These are phyloP conservation scores for Pharnaceum exiguum DNA, from an alignment of 148 eudicot genomes.

Conservation along the genomic window DNA sequence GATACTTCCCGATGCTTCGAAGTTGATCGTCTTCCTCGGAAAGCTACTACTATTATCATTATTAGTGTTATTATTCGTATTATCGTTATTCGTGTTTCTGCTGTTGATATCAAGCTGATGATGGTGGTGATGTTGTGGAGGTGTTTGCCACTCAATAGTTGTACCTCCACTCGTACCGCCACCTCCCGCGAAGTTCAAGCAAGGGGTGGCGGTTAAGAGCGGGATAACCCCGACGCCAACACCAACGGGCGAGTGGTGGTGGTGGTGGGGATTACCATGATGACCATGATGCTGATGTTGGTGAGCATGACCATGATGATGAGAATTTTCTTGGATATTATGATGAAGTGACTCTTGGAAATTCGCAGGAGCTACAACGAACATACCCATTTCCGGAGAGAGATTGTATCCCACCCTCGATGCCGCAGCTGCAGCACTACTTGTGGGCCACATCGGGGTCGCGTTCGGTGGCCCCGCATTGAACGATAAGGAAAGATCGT, in stretches of 20 bases:
- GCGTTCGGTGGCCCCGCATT: conserved; percentile 17
- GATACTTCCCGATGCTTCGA: neutral
- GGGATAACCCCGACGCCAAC: conserved; percentile 72
- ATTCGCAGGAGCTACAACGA: conserved; percentile 55
- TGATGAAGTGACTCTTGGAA: conserved; percentile 25
- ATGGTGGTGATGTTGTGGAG: conserved; percentile 40
- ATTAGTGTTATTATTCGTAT: conserved; percentile 21
- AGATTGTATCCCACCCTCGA: conserved; percentile 32
- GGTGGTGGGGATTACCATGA: conserved; percentile 4
- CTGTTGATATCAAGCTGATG: conserved; percentile 16
- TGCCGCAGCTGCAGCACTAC: too few relatives aligned
- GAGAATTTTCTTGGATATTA: conserved; percentile 11
- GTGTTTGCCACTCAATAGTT: conserved; percentile 22
- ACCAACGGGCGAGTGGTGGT: conserved; percentile 28
- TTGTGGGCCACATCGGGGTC: conserved; percentile 41
- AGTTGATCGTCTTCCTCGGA: conserved; percentile 17
- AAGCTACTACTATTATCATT: conserved; percentile 17
- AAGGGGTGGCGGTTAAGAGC: conserved; percentile 46
- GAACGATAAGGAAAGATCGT: conserved; percentile 26
- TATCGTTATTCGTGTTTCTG: conserved; percentile 24
- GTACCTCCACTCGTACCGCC: conserved; percentile 10
- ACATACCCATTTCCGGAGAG: conserved; percentile 62
- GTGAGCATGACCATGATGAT: conserved; percentile 14
- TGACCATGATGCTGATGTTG: conserved; percentile 7
- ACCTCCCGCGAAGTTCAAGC: conserved; percentile 16